These are phyloP conservation scores for Debaryomyces nepalensis DNA, from an alignment of 1,139 yeast genomes.

Conservation along the genomic window DNA sequence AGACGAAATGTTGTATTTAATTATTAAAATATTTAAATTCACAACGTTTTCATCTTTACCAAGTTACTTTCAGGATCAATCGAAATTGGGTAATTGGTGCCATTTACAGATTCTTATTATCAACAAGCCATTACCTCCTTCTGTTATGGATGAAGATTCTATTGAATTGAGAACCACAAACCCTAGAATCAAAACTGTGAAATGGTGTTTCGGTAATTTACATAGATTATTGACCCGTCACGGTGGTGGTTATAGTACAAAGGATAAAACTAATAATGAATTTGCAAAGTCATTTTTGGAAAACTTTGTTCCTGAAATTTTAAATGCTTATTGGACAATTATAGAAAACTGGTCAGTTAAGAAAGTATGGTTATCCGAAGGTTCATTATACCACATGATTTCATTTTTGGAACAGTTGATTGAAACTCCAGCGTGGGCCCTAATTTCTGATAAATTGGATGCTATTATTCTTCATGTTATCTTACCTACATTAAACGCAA, in stretches of 20 bases:
- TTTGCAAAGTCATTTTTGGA: conserved; percentile 53
- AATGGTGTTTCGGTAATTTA: conserved; percentile 76
- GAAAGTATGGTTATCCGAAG: conserved; percentile 63
- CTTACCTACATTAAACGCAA: conserved; percentile 65
- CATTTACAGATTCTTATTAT: conserved; percentile 59
- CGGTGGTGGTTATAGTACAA: conserved; percentile 52
- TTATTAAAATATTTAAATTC: conserved; percentile 68
- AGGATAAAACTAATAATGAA: conserved; percentile 37
- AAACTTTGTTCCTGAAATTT: conserved; percentile 63
- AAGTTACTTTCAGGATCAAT: conserved; percentile 54
- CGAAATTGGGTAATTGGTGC: conserved; percentile 66
- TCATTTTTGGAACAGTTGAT: conserved; percentile 67
- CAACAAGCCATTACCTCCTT: conserved; percentile 45
- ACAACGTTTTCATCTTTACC: conserved; percentile 62
- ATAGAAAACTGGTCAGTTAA: conserved; percentile 64
- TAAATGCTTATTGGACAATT: conserved; percentile 60
- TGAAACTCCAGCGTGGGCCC: conserved; percentile 57
- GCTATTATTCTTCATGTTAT: conserved; percentile 63
- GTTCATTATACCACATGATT: conserved; percentile 63
- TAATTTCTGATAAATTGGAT: conserved; percentile 59
- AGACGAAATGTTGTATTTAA: conserved; percentile 63
- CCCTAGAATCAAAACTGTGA: conserved; percentile 63
- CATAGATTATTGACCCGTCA: conserved; percentile 62
- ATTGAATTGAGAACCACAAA: conserved; percentile 39
- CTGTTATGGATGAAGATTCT: conserved; percentile 42